Evolutionary conservation across 305 asterid genomes (phyloP).

Genomic region (Fraxinus sp.): DNA sequence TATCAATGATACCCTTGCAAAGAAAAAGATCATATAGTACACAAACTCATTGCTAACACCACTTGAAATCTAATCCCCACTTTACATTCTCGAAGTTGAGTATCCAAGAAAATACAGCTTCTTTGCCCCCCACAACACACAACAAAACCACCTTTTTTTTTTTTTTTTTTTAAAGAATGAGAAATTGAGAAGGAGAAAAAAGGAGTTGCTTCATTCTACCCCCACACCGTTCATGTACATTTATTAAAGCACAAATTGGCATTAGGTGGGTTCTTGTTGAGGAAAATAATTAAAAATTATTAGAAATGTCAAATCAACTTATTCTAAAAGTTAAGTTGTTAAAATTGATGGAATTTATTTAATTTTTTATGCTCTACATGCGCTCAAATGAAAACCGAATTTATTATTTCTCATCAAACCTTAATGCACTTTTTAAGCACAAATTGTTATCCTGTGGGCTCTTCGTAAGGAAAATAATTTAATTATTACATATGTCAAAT

Average conservation of each 20-base stretch:
- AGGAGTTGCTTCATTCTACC: conserved; percentile 27
- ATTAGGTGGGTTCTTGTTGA: conserved; percentile 1
- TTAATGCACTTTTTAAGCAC: not conserved
- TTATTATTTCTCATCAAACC: not conserved
- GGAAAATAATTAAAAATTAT: not conserved
- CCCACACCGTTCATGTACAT: conserved; percentile 31
- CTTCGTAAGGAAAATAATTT: not conserved
- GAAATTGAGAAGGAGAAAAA: conserved; percentile 20
- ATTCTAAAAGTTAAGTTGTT: not conserved
- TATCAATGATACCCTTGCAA: not conserved
- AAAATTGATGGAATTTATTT: not conserved
- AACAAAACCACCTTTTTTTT: conserved; percentile 21
- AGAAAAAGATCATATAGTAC: not conserved
- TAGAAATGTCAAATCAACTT: not conserved
- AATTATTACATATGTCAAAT: not conserved
- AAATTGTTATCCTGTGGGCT: conserved; percentile 4
- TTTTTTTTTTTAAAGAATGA: conserved; percentile 24
- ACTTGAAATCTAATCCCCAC: no score
- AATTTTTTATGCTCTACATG: not conserved
- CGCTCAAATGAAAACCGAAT: not conserved
- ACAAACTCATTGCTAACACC: not conserved
- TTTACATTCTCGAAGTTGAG: conserved; percentile 25
- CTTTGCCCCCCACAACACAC: conserved; percentile 37
- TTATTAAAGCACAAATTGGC: not conserved
- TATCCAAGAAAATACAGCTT: conserved; percentile 43